A percentile compares a stretch with the other conserved stretches of the same genome.
Conservation (phyloP, 345 rosid genomes). For the Ailanthus altissimus region DNA sequence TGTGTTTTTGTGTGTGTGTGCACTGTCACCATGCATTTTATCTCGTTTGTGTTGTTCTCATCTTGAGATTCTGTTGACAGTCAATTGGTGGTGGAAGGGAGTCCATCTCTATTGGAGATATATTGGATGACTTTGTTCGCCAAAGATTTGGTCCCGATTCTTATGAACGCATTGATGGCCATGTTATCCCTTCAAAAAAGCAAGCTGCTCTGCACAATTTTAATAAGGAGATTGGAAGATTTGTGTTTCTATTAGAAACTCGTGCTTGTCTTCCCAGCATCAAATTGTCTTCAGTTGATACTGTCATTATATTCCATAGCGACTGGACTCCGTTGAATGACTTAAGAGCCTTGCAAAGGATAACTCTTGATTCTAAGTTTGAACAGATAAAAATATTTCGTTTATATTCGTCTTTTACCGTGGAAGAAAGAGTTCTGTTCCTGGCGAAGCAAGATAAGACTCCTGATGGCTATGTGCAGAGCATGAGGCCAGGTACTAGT, state of each 20-base stretch:
- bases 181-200: slow-evolving; percentile 46
- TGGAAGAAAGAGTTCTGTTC: slow-evolving; percentile 77
- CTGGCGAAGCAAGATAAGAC: slow-evolving; percentile 59
- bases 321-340: slow-evolving; percentile 78
- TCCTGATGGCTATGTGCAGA: slow-evolving; percentile 45
- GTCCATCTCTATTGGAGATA: slow-evolving; percentile 53
- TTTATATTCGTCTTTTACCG: slow-evolving; percentile 65
- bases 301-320: slow-evolving; percentile 74
- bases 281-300: slow-evolving; percentile 68
- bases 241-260: slow-evolving; percentile 78
- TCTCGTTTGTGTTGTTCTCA: slow-evolving; percentile 15
- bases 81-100: slow-evolving; percentile 52
- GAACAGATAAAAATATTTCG: slow-evolving; percentile 73
- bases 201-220: slow-evolving; percentile 58
- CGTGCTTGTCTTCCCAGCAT: slow-evolving; percentile 76
- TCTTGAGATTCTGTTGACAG: slow-evolving; percentile 40
- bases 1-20: neutral
- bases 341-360: slow-evolving; percentile 64
- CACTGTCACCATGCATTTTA: neutral
- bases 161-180: slow-evolving; percentile 74
- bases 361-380: slow-evolving; percentile 58
- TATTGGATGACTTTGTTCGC: slow-evolving; percentile 77
- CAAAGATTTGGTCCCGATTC: slow-evolving; percentile 75
- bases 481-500: slow-evolving; percentile 37
- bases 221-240: slow-evolving; percentile 68